These are phyloP conservation scores for Talaromyces rugulosus DNA, from an alignment of 2,329 filamentous ascomycete genomes.

Conservation along the genomic window DNA sequence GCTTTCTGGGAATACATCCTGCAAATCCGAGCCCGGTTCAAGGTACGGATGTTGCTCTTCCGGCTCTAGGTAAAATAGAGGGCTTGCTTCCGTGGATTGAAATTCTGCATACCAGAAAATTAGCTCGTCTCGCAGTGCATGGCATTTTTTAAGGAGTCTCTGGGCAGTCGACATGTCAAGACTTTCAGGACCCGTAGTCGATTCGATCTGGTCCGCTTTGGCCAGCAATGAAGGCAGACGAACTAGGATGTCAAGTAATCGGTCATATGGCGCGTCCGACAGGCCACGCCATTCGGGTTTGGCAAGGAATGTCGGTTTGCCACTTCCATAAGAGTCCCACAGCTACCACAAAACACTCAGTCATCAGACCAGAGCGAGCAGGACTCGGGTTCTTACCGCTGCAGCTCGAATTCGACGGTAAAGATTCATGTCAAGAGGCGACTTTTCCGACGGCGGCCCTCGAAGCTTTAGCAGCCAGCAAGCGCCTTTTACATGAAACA, in stretches of 20 bases:
- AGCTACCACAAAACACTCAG: constrained; percentile 4
- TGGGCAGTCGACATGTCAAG: background rate
- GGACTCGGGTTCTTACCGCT: constrained; percentile 6
- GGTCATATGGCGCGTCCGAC: constrained; percentile 12
- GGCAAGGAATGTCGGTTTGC: constrained; percentile 10
- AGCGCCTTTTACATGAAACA: constrained; percentile 13
- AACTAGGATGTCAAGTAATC: constrained; percentile 11
- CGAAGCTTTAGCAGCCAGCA: constrained; percentile 10
- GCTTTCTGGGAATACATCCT: constrained; percentile 8
- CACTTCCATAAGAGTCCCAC: constrained; percentile 12
- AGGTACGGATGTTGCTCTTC: constrained; percentile 13
- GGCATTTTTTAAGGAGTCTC: constrained; percentile 7
- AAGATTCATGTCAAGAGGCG: constrained; percentile 14
- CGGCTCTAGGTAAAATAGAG: constrained; percentile 10
- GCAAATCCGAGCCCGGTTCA: constrained; percentile 9
- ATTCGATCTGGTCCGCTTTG: constrained; percentile 11
- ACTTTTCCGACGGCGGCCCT: constrained; percentile 6
- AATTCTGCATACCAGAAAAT: constrained; percentile 10
- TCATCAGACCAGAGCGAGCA: background rate
- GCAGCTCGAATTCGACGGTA: constrained; percentile 13
- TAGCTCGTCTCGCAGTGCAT: constrained; percentile 7
- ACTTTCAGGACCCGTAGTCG: background rate
- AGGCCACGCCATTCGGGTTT: constrained; percentile 11
- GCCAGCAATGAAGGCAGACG: constrained; percentile 8
- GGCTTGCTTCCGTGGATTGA: constrained; percentile 8